Base-by-base conservation (phyloP, 768 basidiomycete genomes). In the Stropharia rugosoannulata region DNA sequence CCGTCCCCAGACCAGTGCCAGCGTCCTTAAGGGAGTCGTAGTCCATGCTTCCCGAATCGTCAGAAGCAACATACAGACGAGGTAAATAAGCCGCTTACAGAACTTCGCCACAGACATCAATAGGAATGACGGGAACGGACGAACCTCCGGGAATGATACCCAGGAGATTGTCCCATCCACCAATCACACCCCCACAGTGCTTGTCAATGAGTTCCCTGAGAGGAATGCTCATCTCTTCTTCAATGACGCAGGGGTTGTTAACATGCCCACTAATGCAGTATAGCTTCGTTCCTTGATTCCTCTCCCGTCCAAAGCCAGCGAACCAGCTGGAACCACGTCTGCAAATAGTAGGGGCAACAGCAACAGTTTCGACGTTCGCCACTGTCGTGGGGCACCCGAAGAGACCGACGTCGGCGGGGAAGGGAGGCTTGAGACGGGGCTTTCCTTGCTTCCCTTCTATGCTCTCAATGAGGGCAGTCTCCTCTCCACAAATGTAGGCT, bases 221-320 rank as follows among this genome's bases (percentile, higher is more conserved):
- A 8, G 95, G 94, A 47, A 98, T 98, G 60, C 90, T 92, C 96
- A 98, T 99, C 79, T 98, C 96, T 73, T 99, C 96, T 76, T 99
- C 96, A 22, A 99, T 83, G 16, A 97, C 94, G 68, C 93, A 96
- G 1, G 96, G 96, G 72, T 96, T 97, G 75, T 98, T 98, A 63
- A 98, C 96, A 64, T 98, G 96, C 0, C 96, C 96, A 47, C 89
- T 92, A 64, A 99, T 89, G 73, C 96, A 98, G 75, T 85, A 98
- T 13, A 98, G 73, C 75, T 99, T 99, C n/a, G 95, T 97, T 6
- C 95, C 96, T 67, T 92, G 85, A 70, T 99, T 98, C 61, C 94
- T 79, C 68, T 91, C 88, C 41, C 96, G 76, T 15, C 96, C 96
- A 65, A 99, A 98, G 51, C 85, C 73, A 2, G 93, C 90, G 64